A percentile compares a stretch with the other conserved stretches of the same genome.
Evolutionary conservation across 2,329 filamentous ascomycete species (phyloP).

Genomic region (Cercospora canescens): DNA sequence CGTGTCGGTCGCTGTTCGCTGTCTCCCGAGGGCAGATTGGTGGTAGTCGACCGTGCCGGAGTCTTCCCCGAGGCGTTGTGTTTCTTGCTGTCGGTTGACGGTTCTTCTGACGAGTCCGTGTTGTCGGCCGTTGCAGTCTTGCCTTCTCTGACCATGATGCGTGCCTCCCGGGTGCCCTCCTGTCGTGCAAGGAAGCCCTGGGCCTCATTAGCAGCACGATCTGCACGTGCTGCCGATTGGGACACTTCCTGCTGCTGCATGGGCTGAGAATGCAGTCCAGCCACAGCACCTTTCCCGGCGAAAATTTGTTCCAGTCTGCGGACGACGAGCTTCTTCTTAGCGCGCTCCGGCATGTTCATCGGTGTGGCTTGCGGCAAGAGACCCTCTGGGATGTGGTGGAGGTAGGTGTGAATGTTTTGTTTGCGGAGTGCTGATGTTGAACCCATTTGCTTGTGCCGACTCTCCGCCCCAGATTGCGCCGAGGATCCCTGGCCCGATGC

Average conservation of each 20-base stretch:
- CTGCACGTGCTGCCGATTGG: slow-evolving; percentile 52
- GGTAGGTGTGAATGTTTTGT: slow-evolving; percentile 67
- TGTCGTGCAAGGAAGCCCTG: slow-evolving; percentile 36
- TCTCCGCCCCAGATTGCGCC: slow-evolving; percentile 37
- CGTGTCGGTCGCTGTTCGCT: slow-evolving; percentile 73
- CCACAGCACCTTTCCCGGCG: slow-evolving; percentile 62
- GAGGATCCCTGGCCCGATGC: slow-evolving; percentile 49
- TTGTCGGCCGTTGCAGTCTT: slow-evolving; percentile 19
- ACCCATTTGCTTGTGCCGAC: slow-evolving; percentile 25
- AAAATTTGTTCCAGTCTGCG: slow-evolving; percentile 77
- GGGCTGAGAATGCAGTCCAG: slow-evolving; percentile 49
- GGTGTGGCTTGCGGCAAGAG: slow-evolving; percentile 59
- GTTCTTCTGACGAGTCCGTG: slow-evolving; percentile 6
- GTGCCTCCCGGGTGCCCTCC: slow-evolving; percentile 49
- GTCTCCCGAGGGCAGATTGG: not conserved
- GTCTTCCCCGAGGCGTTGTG: not conserved
- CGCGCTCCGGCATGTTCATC: slow-evolving; percentile 65
- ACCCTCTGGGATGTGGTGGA: slow-evolving; percentile 71
- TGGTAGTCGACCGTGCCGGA: not conserved
- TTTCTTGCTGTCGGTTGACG: not conserved
- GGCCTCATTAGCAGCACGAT: slow-evolving; percentile 43
- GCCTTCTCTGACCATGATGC: slow-evolving; percentile 40
- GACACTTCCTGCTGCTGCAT: slow-evolving; percentile 60
- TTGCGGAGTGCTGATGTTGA: slow-evolving; percentile 41
- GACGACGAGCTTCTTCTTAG: slow-evolving; percentile 76